Conservation (phyloP, 306 rosid genomes). For the Quercus berberidifolia region DNA sequence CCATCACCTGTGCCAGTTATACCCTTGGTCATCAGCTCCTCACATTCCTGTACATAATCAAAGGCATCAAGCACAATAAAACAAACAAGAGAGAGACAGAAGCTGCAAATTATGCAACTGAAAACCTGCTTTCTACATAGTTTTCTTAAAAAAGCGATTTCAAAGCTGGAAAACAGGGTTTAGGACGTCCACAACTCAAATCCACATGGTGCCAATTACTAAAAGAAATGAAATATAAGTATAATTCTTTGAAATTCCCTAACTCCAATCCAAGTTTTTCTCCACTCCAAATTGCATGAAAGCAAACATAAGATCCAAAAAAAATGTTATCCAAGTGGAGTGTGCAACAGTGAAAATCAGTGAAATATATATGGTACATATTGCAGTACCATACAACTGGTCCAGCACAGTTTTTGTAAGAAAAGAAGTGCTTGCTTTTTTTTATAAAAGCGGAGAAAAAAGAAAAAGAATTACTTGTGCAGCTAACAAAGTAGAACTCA, state of each 20-base stretch:
- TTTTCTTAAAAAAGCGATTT: neutral
- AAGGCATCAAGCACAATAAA: conserved; percentile 6
- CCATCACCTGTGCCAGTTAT: conserved; percentile 70
- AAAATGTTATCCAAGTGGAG: neutral
- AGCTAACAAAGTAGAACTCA: neutral
- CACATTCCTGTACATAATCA: conserved; percentile 63
- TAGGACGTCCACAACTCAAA: neutral
- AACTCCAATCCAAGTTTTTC: neutral
- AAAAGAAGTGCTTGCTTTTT: neutral
- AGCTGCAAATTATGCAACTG: neutral
- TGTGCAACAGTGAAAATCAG: conserved; percentile 1
- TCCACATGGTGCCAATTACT: neutral
- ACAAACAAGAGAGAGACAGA: conserved; percentile 4
- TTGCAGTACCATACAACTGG: neutral
- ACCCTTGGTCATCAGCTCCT: conserved; percentile 83
- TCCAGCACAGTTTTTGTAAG: neutral
- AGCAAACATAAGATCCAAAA: neutral
- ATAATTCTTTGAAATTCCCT: neutral
- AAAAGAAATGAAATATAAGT: neutral
- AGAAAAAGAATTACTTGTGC: neutral
- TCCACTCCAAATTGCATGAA: neutral
- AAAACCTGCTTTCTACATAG: neutral
- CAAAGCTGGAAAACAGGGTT: neutral
- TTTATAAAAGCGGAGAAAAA: no score
- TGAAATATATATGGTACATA: neutral